A percentile compares a stretch with the other conserved stretches of the same genome.
phyloP scores from a whole-genome alignment of 2,329 filamentous ascomycete genomes.

The Fusarium nurragi region DNA sequence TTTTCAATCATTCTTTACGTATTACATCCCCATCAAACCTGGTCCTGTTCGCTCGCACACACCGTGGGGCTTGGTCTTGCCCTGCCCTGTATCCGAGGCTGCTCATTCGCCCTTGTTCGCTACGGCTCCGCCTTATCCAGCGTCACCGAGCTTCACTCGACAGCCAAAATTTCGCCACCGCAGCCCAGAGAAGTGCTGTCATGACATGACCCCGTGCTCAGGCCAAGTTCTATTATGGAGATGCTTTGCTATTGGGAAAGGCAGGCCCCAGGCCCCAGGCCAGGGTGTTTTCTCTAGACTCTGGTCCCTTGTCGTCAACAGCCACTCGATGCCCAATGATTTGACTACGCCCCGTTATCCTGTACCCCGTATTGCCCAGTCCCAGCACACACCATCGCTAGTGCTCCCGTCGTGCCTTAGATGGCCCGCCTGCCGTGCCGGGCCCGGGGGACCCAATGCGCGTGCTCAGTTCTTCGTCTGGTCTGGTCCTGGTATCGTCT shows the following conservation, averaged over 20 bases:
- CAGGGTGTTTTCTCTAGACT: slow-evolving; percentile 25
- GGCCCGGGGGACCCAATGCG: slow-evolving; percentile 26
- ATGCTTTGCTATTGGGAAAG: slow-evolving; percentile 15
- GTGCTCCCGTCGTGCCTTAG: slow-evolving; percentile 33
- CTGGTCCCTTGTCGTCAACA: slow-evolving; percentile 30
- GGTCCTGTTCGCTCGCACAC: slow-evolving; percentile 28
- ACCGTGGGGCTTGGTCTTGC: slow-evolving; percentile 39
- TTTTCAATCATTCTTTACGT: slow-evolving; percentile 21
- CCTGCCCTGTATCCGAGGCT: slow-evolving; percentile 27
- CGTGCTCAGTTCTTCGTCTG: slow-evolving; percentile 29
- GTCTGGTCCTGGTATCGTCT: slow-evolving; percentile 27
- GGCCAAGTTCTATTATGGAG: slow-evolving; percentile 6
- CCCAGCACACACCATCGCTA: slow-evolving; percentile 32
- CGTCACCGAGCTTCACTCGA: slow-evolving; percentile 36
- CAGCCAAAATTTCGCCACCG: slow-evolving; percentile 29
- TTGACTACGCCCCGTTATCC: slow-evolving; percentile 32
- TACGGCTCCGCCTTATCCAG: slow-evolving; percentile 36
- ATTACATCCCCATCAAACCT: slow-evolving; percentile 8
- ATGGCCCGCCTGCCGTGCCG: slow-evolving; percentile 36
- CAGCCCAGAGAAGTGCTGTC: slow-evolving; percentile 20
- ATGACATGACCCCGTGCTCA: slow-evolving; percentile 19
- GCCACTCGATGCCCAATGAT: slow-evolving; percentile 42
- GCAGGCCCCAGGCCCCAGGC: neutral
- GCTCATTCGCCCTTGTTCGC: slow-evolving; percentile 27
- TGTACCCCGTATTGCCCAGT: slow-evolving; percentile 29